Evolutionary conservation across 345 rosid genomes (phyloP).

Genomic region (Linum lewisii): DNA sequence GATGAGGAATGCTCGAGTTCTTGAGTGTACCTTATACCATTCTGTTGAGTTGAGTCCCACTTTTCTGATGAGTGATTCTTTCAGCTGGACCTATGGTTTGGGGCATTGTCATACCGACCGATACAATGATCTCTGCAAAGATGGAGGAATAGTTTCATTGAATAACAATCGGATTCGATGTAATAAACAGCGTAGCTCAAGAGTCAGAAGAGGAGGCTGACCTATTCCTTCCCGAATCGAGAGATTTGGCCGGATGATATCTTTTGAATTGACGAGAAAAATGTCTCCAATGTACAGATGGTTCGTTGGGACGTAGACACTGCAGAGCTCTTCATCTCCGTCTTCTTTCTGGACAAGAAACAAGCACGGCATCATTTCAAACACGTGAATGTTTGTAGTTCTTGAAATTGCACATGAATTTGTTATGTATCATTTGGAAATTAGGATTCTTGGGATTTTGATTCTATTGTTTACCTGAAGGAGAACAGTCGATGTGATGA

Average conservation of each 20-base stretch:
- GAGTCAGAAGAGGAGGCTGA: constrained; percentile 21
- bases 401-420: not conserved
- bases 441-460: too few species aligned
- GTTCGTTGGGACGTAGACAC: constrained; percentile 81
- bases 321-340: constrained; percentile 77
- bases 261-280: constrained; percentile 68
- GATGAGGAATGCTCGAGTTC: not conserved
- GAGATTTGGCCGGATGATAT: constrained; percentile 73
- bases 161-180: not conserved
- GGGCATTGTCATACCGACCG: constrained; percentile 90
- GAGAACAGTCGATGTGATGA: constrained; percentile 66
- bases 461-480: constrained; percentile 67
- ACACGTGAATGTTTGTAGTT: not conserved
- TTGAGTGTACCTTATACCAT: constrained; percentile 21
- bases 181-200: too few species aligned
- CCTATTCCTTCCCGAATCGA: constrained; percentile 93
- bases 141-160: not conserved
- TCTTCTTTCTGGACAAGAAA: constrained; percentile 42
- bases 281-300: constrained; percentile 77
- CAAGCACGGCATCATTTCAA: constrained; percentile 1
- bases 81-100: constrained; percentile 53
- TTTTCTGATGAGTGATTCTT: constrained; percentile 36
- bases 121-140: constrained; percentile 66
- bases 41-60: constrained; percentile 49
- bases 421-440: too few species aligned